Conservation (phyloP, 139 green algal species). For the Limnomonas spitsbergensis region DNA sequence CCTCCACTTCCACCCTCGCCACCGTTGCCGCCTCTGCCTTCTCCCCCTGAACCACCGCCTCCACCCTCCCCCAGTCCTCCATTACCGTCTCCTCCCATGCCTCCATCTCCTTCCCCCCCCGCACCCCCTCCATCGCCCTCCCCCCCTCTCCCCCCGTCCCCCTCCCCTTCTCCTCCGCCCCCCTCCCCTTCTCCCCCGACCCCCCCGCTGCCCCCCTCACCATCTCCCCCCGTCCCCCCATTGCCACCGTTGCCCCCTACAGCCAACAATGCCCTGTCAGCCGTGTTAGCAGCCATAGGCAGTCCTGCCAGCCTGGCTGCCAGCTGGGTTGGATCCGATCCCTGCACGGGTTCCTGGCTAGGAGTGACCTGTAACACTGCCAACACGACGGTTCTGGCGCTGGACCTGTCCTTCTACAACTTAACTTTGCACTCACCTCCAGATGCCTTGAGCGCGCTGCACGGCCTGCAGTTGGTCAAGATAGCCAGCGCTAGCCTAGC, state of each 20-base stretch:
- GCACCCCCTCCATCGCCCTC: neutral
- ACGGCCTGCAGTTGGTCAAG: neutral
- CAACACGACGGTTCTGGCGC: neutral
- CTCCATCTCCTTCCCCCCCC: neutral
- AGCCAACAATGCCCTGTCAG: neutral
- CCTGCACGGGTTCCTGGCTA: neutral
- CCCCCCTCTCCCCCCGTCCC: neutral
- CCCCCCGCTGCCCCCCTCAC: neutral
- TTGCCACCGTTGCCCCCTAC: neutral
- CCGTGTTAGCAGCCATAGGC: neutral
- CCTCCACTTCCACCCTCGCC: neutral
- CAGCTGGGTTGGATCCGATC: neutral
- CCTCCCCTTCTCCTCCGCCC: neutral
- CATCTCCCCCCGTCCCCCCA: too few species aligned
- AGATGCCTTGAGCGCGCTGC: neutral
- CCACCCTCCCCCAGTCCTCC: neutral
- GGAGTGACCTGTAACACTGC: neutral
- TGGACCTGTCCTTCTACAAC: neutral
- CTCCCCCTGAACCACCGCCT: neutral
- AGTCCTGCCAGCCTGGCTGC: neutral
- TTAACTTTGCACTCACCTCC: neutral
- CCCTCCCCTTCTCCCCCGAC: neutral
- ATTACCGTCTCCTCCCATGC: neutral
- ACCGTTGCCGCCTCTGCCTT: neutral
- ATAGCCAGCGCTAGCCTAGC: neutral